Base-by-base conservation (phyloP, 208 protist species). In the Dictyostelium gargantuum region DNA sequence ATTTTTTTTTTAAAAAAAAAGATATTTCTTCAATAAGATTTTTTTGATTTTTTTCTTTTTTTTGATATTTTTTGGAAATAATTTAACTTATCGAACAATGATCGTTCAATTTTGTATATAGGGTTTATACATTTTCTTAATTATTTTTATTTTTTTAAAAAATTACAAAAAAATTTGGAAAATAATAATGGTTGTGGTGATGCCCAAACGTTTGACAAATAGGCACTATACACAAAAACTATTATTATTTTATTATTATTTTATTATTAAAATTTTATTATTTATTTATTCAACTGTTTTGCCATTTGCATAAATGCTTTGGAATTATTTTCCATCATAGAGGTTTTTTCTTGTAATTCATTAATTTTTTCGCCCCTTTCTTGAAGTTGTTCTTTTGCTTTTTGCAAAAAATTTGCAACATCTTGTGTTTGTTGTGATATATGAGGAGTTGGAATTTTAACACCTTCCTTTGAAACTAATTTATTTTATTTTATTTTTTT, bases 351-450 rank as follows among this genome's bases (percentile, higher is more conserved):
- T 19, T n/a, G 9, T 3, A 85, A 32, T 29, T 85, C 61, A 46
- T 72, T 58, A 5, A 85, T 29, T 29, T 85, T 74, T 46, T 75
- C 32, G 35, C 80, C 80, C 46, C 80, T 54, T 58, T 75, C 46
- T 56, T 75, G 29, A 23, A 86, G n/a, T 26, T 11, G 10, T 26
- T 76, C 17, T n/a, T 42, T 38, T 38, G 66, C 74, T 26, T 48
- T 42, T 32, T 70, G 29, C 19, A 85, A 40, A 35, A 86, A 29
- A 63, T 86, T 10, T 5, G 73, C 46, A 26, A 72, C 48, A 46
- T 19, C 73, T 0, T 35, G 8, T 9, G 46, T 63, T 73, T 76
- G 63, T 42, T 38, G 23, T 19, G 44, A 66, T 8, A 48, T 35
- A 23, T 35, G 13, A 63, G 58, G 32, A 23, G 15, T 56, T 23